Evolutionary conservation across 768 basidiomycete genomes (phyloP).

Genomic region (Mycena venus): DNA sequence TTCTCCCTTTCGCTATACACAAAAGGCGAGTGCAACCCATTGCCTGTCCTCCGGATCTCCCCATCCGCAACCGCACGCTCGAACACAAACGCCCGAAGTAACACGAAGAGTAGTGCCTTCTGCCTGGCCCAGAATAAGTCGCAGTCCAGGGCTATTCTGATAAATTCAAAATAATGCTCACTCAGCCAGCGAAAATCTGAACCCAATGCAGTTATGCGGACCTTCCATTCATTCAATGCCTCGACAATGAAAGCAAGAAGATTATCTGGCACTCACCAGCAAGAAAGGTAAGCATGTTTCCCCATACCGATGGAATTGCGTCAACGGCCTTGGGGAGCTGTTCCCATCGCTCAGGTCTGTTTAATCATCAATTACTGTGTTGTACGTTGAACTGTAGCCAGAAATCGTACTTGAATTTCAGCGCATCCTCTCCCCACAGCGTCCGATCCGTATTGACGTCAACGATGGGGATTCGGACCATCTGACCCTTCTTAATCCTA

Average conservation of each 20-base stretch:
- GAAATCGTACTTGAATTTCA: constrained; percentile 44
- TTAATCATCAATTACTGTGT: background rate
- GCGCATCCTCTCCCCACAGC: constrained; percentile 45
- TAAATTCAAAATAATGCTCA: constrained; percentile 40
- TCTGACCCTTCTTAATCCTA: constrained; percentile 40
- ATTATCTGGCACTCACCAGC: background rate
- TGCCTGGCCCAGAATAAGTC: constrained; percentile 24
- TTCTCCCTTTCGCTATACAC: background rate
- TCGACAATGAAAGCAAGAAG: background rate
- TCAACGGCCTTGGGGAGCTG: constrained; percentile 48
- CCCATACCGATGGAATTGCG: constrained; percentile 55
- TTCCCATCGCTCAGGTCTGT: constrained; percentile 62
- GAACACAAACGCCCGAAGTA: constrained; percentile 50
- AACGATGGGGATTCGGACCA: constrained; percentile 45
- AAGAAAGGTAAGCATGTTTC: constrained; percentile 48
- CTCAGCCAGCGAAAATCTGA: constrained; percentile 38
- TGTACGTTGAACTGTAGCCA: background rate
- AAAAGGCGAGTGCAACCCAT: background rate
- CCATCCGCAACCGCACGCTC: constrained; percentile 42
- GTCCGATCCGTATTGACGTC: constrained; percentile 37
- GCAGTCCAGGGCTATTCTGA: too few relatives aligned
- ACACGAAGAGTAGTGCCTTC: constrained; percentile 49
- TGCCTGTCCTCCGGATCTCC: constrained; percentile 33
- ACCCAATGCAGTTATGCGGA: constrained; percentile 60
- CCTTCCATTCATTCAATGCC: background rate